Base-by-base conservation (phyloP, 768 basidiomycete species). In the Podaxis mareebaensis region DNA sequence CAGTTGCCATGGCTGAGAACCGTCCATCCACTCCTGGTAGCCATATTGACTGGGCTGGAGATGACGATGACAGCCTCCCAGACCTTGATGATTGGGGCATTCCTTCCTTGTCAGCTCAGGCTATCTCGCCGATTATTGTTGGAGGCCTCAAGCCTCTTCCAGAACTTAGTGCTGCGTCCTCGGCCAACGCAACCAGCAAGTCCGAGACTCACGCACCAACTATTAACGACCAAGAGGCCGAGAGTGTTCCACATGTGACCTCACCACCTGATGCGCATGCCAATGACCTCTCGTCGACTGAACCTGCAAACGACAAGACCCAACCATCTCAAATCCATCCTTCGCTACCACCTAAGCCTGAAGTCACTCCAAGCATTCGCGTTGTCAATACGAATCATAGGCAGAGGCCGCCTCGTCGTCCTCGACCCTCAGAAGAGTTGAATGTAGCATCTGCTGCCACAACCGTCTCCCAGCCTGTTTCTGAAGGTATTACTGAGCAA, bases 31-130 rank as follows among this genome's bases (percentile, higher is more conserved):
- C 90, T 1, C 90, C 90, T 13, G 89, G 87, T 38, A 90, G 86
- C 63, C 91, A 93, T 66, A 89, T 93, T 63, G 92, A 94, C 74
- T 95, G 93, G 93, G 93, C 93, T 46, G 89, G 89, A 39, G 91
- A 93, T 67, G 92, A 95, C 61, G 92, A 94, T 66, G 89, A 90
- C 69, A 87, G 83, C 65, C 78, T 95, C 2, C 92, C 93, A 4
- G 91, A 92, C 74, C 79, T 95, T 28, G 85, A 94, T 71, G 93
- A 95, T 70, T 95, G 93, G 93, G 91, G 88, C 20, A 83, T 92
- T 51, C 73, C 75, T 49, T 63, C 66, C 22, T 33, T 69, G 4
- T 63, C 62, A 51, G 80, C 59, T 36, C 64, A 81, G 51, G 74
- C 78, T 60, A 89, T 90, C 52, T 90, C 90, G 2, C 89, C 90